A percentile compares a stretch with the other conserved stretches of the same genome.
These are phyloP conservation scores for Aspergillus quadrilineatus DNA, from an alignment of 2,329 filamentous ascomycete genomes.

Conservation along the genomic window DNA sequence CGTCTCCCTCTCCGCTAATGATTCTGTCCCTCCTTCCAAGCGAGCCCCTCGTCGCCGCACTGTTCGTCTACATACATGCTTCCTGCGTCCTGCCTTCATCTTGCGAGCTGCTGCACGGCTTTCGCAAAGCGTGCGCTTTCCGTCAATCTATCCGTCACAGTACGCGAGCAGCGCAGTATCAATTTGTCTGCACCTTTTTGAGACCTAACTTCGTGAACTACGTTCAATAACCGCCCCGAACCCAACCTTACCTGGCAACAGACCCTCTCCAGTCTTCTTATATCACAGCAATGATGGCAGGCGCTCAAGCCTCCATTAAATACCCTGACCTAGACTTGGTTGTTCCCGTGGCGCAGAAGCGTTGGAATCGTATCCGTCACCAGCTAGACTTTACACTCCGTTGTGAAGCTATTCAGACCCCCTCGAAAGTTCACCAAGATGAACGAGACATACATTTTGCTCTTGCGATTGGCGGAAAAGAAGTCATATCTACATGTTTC, in stretches of 20 bases:
- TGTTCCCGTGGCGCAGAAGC: neutral
- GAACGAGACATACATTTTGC: neutral
- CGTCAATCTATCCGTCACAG: no score
- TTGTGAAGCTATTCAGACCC: neutral
- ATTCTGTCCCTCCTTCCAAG: no score
- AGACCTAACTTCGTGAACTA: neutral
- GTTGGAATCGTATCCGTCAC: neutral
- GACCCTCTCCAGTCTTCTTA: neutral
- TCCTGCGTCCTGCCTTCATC: no score
- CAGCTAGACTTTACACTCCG: neutral
- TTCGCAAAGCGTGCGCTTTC: no score
- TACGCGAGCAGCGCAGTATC: neutral
- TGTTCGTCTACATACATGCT: no score
- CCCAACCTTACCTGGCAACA: neutral
- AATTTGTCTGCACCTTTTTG: neutral
- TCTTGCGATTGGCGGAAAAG: neutral
- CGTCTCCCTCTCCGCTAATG: no score
- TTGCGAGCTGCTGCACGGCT: no score
- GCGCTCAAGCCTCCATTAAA: neutral
- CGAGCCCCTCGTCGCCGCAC: no score
- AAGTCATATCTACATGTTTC: neutral
- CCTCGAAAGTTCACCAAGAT: neutral
- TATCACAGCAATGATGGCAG: neutral
- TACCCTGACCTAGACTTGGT: neutral
- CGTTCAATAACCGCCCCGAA: neutral